Evolutionary conservation across 192 early-diverging fungal genomes (phyloP), one percentile per base, ranked within the genome.

Genomic region (Chytriomyces sp.): DNA sequence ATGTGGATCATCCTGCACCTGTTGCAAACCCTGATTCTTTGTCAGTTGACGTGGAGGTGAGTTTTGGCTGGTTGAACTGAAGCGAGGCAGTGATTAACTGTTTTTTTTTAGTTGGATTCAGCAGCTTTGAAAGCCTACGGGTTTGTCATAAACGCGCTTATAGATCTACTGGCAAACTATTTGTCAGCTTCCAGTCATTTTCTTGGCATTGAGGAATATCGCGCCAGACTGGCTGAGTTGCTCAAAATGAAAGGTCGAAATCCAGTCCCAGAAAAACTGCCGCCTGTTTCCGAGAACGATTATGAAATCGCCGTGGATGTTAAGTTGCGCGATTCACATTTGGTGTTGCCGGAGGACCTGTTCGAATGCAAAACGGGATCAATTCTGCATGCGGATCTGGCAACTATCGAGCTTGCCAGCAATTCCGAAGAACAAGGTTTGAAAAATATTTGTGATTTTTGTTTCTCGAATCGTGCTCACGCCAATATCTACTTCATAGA

Each of bases 161-260:
- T 94, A 16, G 88, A 89, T 26, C 64, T 94, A 11, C 88, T 87
- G 61, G 88, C 90, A 47, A 94, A 94, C 60, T 94, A 94, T 75
- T 81, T 91, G 50, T n/a, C 53, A 9, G 92, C 92, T 23, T 78
- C 84, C 6, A 64, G 85, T 7, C 84, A 90, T 64, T 90, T 91
- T 80, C 79, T 86, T 2, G 90, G 86, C 0, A 76, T 90, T 67
- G 90, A 92, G 5, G 92, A 93, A 69, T 93, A 92, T 77, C 84
- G 89, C 24, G 10, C 73, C n/a, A 81, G 75, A 43, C 62, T 84
- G 8, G 28, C 64, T 6, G 82, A 88, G n/a, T 82, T 80, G 24
- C 43, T 49, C 5, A 72, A 83, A n/a, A 67, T 74, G 35, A 66
- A 45, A 44, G 50, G 46, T 7, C 61, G 66, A 47, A 61, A 64